These are phyloP conservation scores for Staphylotrichum longicolle DNA, from an alignment of 495 filamentous ascomycete species.

Conservation along the genomic window DNA sequence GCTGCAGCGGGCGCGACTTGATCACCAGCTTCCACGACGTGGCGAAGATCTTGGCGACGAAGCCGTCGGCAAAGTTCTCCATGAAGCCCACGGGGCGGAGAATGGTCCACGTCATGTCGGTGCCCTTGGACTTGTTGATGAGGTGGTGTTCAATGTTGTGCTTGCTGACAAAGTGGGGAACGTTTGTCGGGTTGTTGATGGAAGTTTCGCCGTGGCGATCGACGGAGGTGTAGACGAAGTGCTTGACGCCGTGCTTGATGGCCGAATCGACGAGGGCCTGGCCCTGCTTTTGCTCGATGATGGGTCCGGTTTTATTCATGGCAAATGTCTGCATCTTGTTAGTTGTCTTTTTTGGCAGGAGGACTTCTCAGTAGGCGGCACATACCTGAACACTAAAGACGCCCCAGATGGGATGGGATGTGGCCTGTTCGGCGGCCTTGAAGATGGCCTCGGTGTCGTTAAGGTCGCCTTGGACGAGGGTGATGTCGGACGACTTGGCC, in stretches of 20 bases:
- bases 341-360: conserved; percentile 18
- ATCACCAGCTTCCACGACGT: conserved; percentile 43
- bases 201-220: conserved; percentile 58
- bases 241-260: conserved; percentile 52
- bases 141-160: conserved; percentile 59
- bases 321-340: not conserved
- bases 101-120: conserved; percentile 52
- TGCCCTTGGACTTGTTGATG: conserved; percentile 33
- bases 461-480: conserved; percentile 54
- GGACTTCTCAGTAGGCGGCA: conserved; percentile 43
- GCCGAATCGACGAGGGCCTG: conserved; percentile 55
- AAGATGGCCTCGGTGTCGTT: conserved; percentile 51
- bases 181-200: conserved; percentile 49
- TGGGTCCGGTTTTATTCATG: not conserved
- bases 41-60: conserved; percentile 54
- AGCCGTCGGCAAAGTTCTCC: conserved; percentile 54
- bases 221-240: conserved; percentile 62
- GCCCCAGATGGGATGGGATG: conserved; percentile 45
- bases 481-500: conserved; percentile 44
- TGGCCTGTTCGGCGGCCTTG: conserved; percentile 39
- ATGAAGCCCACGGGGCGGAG: conserved; percentile 57
- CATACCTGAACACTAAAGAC: conserved; percentile 49
- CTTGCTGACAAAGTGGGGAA: conserved; percentile 63
- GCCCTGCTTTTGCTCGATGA: conserved; percentile 40
- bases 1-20: conserved; percentile 50